A percentile compares a stretch with the other conserved stretches of the same genome.
phyloP scores from a whole-genome alignment of 208 protist genomes.

The Endotrypanum monterogeii region DNA sequence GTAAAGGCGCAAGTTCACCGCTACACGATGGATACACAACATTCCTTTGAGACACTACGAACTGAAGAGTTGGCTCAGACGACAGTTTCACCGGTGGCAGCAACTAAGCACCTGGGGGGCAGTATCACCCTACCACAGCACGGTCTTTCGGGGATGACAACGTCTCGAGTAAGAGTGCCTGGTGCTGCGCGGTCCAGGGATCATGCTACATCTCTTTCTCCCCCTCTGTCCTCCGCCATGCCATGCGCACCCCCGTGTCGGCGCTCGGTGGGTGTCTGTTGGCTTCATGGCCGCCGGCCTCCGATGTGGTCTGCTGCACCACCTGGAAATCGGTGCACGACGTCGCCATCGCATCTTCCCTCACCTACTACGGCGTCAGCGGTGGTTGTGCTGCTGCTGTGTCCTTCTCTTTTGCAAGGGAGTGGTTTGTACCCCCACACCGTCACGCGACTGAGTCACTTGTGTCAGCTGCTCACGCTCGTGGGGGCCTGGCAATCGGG shows the following conservation, averaged over 20 bases:
- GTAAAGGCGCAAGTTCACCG: neutral
- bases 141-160: neutral
- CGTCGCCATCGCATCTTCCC: neutral
- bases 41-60: slow-evolving; percentile 12
- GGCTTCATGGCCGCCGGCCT: slow-evolving; percentile 26
- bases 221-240: neutral
- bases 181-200: neutral
- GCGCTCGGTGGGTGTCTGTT: slow-evolving; percentile 22
- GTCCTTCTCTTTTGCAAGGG: slow-evolving; percentile 27
- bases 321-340: neutral
- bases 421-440: slow-evolving; percentile 15
- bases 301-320: neutral
- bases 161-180: neutral
- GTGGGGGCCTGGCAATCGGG: slow-evolving; percentile 10
- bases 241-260: slow-evolving; percentile 3
- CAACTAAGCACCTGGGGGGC: neutral
- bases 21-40: slow-evolving; percentile 16
- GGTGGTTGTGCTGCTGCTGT: slow-evolving; percentile 27
- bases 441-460: slow-evolving; percentile 16
- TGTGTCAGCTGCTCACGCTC: slow-evolving; percentile 24
- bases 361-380: neutral
- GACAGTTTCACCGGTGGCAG: neutral
- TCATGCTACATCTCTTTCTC: neutral
- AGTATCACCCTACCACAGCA: neutral
- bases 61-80: neutral